Evolutionary conservation across 805 yeast genomes (phyloP).

Genomic region (Cyberlindnera mississippiensis): DNA sequence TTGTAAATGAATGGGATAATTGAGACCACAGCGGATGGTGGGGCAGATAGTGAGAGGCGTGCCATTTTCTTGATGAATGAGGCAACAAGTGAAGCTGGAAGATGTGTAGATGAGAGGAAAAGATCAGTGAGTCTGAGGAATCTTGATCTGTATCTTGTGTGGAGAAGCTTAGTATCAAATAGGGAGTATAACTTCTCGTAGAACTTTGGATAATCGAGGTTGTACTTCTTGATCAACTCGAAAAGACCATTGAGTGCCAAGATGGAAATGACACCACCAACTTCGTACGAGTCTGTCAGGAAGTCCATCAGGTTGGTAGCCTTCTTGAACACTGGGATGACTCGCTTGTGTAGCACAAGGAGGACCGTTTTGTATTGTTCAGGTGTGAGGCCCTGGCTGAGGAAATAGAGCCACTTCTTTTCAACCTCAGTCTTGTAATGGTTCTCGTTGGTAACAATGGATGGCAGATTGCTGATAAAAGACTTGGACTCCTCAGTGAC

Average conservation of each 20-base stretch:
- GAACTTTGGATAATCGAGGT: conserved; percentile 90
- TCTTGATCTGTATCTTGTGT: conserved; percentile 76
- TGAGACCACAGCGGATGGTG: conserved; percentile 86
- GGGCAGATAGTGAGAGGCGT: conserved; percentile 67
- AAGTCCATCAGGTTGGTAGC: conserved; percentile 92
- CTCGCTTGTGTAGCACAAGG: conserved; percentile 71
- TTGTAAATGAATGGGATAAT: conserved; percentile 90
- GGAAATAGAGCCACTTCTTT: conserved; percentile 55
- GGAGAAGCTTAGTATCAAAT: conserved; percentile 70
- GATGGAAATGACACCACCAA: conserved; percentile 60
- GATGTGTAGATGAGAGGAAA: conserved; percentile 81
- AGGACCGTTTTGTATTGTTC: conserved; percentile 68
- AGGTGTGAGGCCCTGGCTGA: conserved; percentile 43
- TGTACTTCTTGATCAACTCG: conserved; percentile 74
- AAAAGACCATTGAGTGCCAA: conserved; percentile 85
- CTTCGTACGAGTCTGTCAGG: conserved; percentile 76
- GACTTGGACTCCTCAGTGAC: conserved; percentile 36
- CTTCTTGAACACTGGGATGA: conserved; percentile 74
- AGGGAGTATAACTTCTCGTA: conserved; percentile 77
- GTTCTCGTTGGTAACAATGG: conserved; percentile 34
- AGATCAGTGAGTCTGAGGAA: conserved; percentile 84
- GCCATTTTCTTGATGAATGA: conserved; percentile 84
- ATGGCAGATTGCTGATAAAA: conserved; percentile 45
- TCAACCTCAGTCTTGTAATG: conserved; percentile 66
- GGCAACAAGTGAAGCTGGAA: conserved; percentile 79